These are phyloP conservation scores for Paramarasmius palmivorus DNA, from an alignment of 1,284 basidiomycete genomes.

Conservation along the genomic window DNA sequence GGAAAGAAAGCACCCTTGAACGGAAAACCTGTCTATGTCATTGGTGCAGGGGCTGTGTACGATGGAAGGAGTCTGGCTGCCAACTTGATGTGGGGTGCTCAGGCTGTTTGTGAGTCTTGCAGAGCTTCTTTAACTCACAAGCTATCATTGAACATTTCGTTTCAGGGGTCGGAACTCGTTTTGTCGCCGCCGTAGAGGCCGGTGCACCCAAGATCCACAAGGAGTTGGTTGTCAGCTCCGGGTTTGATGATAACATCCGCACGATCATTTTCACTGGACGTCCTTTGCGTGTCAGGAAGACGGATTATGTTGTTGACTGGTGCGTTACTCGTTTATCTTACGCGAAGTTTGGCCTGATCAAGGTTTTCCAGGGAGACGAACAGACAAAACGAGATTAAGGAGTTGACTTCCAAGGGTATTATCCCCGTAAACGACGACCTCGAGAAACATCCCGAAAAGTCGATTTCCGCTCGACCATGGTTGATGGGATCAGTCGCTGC, in stretches of 20 bases:
- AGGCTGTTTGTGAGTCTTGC: slow-evolving; percentile 71
- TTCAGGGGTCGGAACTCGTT: slow-evolving; percentile 77
- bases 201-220: slow-evolving; percentile 84
- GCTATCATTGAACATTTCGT: slow-evolving; percentile 8
- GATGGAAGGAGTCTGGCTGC: slow-evolving; percentile 87
- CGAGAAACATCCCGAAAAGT: slow-evolving; percentile 76
- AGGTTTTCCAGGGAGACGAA: slow-evolving; percentile 51
- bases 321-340: slow-evolving; percentile 29
- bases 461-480: slow-evolving; percentile 21
- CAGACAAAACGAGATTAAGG: slow-evolving; percentile 72
- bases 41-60: slow-evolving; percentile 86
- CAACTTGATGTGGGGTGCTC: slow-evolving; percentile 81
- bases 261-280: slow-evolving; percentile 89
- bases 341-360: background rate
- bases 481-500: slow-evolving; percentile 21
- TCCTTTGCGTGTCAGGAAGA: slow-evolving; percentile 81
- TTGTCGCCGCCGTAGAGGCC: slow-evolving; percentile 83
- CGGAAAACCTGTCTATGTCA: slow-evolving; percentile 76
- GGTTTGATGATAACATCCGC: slow-evolving; percentile 71
- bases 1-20: slow-evolving; percentile 76
- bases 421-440: slow-evolving; percentile 74
- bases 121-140: background rate
- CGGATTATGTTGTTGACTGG: slow-evolving; percentile 82
- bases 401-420: slow-evolving; percentile 75
- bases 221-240: slow-evolving; percentile 64